Evolutionary conservation across 2,329 filamentous ascomycete species (phyloP), one percentile per base, ranked within the genome.

Genomic region (Alternaria solani): DNA sequence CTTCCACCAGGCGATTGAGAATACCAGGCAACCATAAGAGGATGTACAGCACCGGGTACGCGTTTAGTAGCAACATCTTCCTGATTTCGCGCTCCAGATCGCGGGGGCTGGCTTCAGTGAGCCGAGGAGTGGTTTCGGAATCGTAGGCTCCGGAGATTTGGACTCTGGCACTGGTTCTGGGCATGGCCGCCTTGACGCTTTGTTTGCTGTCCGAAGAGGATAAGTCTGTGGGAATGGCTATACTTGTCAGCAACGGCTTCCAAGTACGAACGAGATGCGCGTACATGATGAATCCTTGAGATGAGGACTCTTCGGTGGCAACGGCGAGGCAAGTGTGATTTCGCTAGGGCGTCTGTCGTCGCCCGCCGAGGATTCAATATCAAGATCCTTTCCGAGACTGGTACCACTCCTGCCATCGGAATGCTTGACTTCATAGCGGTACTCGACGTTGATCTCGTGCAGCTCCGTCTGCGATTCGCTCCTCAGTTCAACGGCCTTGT

Each of bases 1-100:
- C 65, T 44, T 71, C 69, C 2, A 63, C 61, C 6, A 72, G 44
- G 16, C 68, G 67, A 43, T 68, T 70, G 8, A 60, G 51, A 9
- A 77, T 77, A 8, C 75, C 75, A 0, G 75, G 75, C 5, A 74
- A 60, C 75, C 75, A 77, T 2, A 78, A 66, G 2, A 76, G 62
- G 32, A 78, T 66, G 56, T 78, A 78, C 2, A 72, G 59, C 14
- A 76, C 63, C 1, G 76, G 75, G 42, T 78, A 78, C 7, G 73
- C 72, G 49, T 77, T 78, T 4, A 78, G 59, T 0, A 76, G 60
- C 18, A 76, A 52, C 71, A 76, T 77, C 20, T 58, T 63, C 55
- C 64, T 66, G 28, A 73, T 64, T 32, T 73, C 69, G 9, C 65
- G 58, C 43, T 68, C 66, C 14, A 67, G n/a, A n/a, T 49, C 55